Base-by-base conservation (phyloP, 768 basidiomycete genomes). In the Pisolithus orientalis region DNA sequence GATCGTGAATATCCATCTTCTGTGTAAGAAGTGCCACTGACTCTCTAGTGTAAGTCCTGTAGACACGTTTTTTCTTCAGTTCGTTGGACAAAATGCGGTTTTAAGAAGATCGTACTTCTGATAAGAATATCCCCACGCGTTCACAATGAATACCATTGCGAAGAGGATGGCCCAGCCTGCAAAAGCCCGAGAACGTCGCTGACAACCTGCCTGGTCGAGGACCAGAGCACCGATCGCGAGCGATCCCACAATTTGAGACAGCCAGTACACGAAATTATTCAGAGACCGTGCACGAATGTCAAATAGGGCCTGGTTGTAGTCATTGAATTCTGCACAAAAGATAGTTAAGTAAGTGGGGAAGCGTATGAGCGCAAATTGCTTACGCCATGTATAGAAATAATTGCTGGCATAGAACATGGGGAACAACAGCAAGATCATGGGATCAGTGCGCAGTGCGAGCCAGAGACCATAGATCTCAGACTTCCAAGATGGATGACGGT, bases 381-480 rank as follows among this genome's bases (percentile, higher is more conserved):
- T 54, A 87, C 86, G 87, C 86, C 86, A 90, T 2, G 88, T 84
- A 62, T 90, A 90, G 70, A 90, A 90, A 79, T 85, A 90, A 65
- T 90, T 90, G 39, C 83, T 85, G 7, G 85, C 80, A 50, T 90
- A 80, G 68, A 91, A 90, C 84, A 91, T 87, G 11, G 90, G 90
- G 73, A 92, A 87, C 17, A 91, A 76, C 4, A 89, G 70, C 14
- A 90, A 54, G 59, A 93, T 80, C 69, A 76, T 73, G 0, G 86
- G 87, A 60, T 92, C 90, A 11, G 78, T 83, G 51, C 71, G 76
- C 42, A 93, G 71, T 2, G 85, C 79, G 44, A 84, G 58, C 69
- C 77, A 89, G 21, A 92, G 77, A 10, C 84, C 83, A 54, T 75
- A 74, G 49, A 92, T 70, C 64, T 92, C 90, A 17, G 77, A 75